These are phyloP conservation scores for Cytospora paraplurivora DNA, from an alignment of 2,329 filamentous ascomycete genomes.

Conservation along the genomic window DNA sequence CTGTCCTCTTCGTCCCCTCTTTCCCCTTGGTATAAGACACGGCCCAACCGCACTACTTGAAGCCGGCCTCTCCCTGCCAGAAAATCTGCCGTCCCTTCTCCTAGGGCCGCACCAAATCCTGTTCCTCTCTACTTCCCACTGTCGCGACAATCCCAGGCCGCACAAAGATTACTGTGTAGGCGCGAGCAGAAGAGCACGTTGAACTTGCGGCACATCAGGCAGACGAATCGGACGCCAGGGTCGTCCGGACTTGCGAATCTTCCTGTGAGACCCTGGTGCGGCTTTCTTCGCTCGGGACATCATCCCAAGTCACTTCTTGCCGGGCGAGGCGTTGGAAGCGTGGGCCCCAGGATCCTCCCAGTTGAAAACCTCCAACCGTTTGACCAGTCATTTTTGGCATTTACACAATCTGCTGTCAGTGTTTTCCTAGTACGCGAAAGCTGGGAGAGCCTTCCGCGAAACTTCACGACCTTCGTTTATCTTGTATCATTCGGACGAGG, in stretches of 20 bases:
- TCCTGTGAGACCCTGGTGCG: slow-evolving; percentile 45
- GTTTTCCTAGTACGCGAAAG: slow-evolving; percentile 31
- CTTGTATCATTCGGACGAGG: slow-evolving; percentile 27
- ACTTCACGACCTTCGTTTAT: slow-evolving; percentile 34
- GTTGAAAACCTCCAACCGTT: slow-evolving; percentile 31
- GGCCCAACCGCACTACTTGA: slow-evolving; percentile 28
- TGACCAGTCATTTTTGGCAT: slow-evolving; percentile 31
- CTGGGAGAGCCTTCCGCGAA: slow-evolving; percentile 28
- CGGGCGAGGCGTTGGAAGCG: slow-evolving; percentile 30
- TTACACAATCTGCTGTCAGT: slow-evolving; percentile 31
- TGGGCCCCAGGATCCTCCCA: slow-evolving; percentile 35
- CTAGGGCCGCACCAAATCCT: slow-evolving; percentile 26
- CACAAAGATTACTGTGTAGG: slow-evolving; percentile 23
- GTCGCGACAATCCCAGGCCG: slow-evolving; percentile 24
- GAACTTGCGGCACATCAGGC: slow-evolving; percentile 25
- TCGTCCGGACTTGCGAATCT: slow-evolving; percentile 28
- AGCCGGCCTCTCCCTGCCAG: slow-evolving; percentile 30
- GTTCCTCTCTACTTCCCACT: slow-evolving; percentile 24
- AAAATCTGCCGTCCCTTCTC: slow-evolving; percentile 24
- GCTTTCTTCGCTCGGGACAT: slow-evolving; percentile 40
- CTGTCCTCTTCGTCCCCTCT: slow-evolving; percentile 21
- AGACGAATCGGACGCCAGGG: slow-evolving; percentile 23
- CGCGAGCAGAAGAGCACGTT: slow-evolving; percentile 24
- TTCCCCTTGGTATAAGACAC: slow-evolving; percentile 23
- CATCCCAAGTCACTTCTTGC: slow-evolving; percentile 29